phyloP scores from a whole-genome alignment of 1,284 basidiomycete genomes.

The Dichomitus squalens region DNA sequence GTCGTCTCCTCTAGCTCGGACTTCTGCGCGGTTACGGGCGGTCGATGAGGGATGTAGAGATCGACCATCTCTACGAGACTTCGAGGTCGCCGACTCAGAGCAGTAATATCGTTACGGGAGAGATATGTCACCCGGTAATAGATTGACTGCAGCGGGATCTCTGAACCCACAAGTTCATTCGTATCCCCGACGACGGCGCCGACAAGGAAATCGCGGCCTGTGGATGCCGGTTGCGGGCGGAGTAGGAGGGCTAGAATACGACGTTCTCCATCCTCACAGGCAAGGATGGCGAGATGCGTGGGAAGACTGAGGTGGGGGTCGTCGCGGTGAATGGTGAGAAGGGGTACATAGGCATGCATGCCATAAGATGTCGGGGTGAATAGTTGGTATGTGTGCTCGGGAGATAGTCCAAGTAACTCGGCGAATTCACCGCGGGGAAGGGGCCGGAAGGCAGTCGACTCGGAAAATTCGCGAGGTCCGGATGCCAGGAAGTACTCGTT shows the following conservation, averaged over 20 bases:
- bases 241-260: slow-evolving; percentile 7
- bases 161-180: slow-evolving; percentile 3
- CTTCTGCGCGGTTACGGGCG: neutral
- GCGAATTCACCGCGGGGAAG: slow-evolving; percentile 5
- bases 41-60: neutral
- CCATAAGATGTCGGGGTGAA: slow-evolving; percentile 16
- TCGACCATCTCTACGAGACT: neutral
- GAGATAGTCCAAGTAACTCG: neutral
- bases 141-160: neutral
- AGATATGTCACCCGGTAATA: neutral
- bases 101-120: neutral
- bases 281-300: slow-evolving; percentile 11
- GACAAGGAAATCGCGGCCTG: slow-evolving; percentile 4
- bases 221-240: neutral
- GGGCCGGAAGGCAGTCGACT: neutral
- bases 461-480: slow-evolving; percentile 9
- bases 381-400: neutral
- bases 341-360: slow-evolving; percentile 9
- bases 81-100: no score
- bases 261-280: slow-evolving; percentile 4
- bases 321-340: slow-evolving; percentile 1
- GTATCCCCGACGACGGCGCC: slow-evolving; percentile 7
- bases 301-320: slow-evolving; percentile 2
- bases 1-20: neutral
- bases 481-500: slow-evolving; percentile 2